These are phyloP conservation scores for Ulota crispa DNA, from an alignment of 225 moss, liverwort and hornwort species.

Conservation along the genomic window DNA sequence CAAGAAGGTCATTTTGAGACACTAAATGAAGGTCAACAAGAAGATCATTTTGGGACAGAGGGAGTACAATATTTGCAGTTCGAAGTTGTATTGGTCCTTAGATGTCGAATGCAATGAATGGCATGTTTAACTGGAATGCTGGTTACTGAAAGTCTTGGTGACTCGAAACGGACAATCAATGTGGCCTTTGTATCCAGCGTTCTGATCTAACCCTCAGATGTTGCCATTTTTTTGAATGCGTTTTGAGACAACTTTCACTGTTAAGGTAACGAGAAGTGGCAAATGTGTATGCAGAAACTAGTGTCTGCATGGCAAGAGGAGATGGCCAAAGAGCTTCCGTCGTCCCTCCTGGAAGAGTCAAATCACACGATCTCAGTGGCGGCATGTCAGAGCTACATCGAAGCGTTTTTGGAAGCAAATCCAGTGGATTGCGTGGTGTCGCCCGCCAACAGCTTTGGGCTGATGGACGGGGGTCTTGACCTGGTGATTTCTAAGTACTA, in stretches of 20 bases:
- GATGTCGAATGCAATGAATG: background rate
- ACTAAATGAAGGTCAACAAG: no score
- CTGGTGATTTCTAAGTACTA: constrained; percentile 46
- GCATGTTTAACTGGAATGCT: background rate
- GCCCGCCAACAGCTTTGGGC: constrained; percentile 56
- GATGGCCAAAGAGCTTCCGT: constrained; percentile 34
- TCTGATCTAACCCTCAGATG: background rate
- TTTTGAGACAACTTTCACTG: background rate
- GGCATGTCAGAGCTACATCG: constrained; percentile 15
- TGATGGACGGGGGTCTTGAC: constrained; percentile 60
- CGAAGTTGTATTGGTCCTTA: background rate
- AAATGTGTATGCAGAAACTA: constrained; percentile 37
- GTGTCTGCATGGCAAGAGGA: constrained; percentile 52
- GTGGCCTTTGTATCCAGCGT: background rate
- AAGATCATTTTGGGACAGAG: no score
- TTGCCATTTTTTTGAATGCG: background rate
- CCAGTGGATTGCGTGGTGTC: constrained; percentile 44
- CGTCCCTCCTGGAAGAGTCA: constrained; percentile 9
- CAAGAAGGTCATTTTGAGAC: no score
- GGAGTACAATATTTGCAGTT: background rate
- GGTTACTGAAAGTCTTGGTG: background rate
- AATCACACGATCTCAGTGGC: constrained; percentile 20
- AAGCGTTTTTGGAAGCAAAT: constrained; percentile 27
- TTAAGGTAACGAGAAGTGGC: background rate
- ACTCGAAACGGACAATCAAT: background rate